phyloP scores from a whole-genome alignment of 1,139 yeast species.

The Kodamaea fungicola region DNA sequence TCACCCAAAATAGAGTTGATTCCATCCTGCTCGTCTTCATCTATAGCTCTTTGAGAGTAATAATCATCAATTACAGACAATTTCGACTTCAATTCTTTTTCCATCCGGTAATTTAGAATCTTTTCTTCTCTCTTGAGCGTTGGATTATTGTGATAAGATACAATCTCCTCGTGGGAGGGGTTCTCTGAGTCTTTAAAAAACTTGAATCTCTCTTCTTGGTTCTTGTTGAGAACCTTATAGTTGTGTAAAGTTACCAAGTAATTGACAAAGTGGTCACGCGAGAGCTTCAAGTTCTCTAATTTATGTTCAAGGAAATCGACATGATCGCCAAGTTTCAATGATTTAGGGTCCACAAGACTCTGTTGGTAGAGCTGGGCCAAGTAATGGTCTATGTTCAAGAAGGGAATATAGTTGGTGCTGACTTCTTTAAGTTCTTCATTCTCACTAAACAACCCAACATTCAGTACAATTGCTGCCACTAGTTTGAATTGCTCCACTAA shows the following conservation, averaged over 20 bases:
- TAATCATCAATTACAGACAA: conserved; percentile 35
- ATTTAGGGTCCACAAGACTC: conserved; percentile 5
- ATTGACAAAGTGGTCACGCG: conserved; percentile 41
- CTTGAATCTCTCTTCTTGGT: conserved; percentile 39
- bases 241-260: conserved; percentile 40
- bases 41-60: conserved; percentile 12
- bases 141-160: conserved; percentile 37
- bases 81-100: conserved; percentile 49
- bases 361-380: conserved; percentile 35
- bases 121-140: conserved; percentile 63
- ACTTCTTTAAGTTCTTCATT: conserved; percentile 61
- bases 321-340: conserved; percentile 8
- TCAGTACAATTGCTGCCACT: conserved; percentile 23
- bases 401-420: conserved; percentile 53
- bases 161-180: conserved; percentile 38
- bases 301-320: conserved; percentile 23
- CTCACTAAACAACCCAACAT: conserved; percentile 47
- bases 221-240: conserved; percentile 39
- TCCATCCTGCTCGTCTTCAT: conserved; percentile 21
- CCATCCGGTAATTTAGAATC: conserved; percentile 63
- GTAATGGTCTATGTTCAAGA: conserved; percentile 49
- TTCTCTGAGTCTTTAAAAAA: conserved; percentile 35
- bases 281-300: conserved; percentile 35
- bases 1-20: conserved; percentile 24
- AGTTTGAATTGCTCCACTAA: conserved; percentile 27